phyloP scores from a whole-genome alignment of 2,329 filamentous ascomycete species.

The Fusarium fujikuroi region DNA sequence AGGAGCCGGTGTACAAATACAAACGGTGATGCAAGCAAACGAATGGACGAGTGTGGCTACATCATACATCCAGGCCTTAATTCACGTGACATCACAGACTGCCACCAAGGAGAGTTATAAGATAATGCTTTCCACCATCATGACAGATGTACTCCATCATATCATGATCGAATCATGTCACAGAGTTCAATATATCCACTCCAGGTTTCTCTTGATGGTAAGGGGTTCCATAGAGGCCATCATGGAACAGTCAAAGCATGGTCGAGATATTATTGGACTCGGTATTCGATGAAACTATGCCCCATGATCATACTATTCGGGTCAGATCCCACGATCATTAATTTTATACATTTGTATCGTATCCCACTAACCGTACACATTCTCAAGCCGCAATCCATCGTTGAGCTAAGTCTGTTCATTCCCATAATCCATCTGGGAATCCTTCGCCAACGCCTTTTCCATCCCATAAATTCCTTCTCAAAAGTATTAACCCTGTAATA shows the following conservation, averaged over 20 bases:
- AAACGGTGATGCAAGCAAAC: conserved; percentile 22
- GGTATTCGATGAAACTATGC: background rate
- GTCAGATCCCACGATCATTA: conserved; percentile 16
- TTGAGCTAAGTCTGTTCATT: conserved; percentile 10
- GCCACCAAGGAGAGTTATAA: conserved; percentile 1
- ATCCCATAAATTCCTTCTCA: conserved; percentile 24
- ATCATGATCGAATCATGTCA: background rate
- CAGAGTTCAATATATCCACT: background rate
- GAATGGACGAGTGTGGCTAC: conserved; percentile 30
- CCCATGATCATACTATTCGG: background rate
- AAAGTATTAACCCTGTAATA: conserved; percentile 24
- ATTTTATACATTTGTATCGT: conserved; percentile 41
- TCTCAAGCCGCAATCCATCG: conserved; percentile 23
- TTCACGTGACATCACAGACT: conserved; percentile 32
- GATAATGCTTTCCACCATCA: background rate
- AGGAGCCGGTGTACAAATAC: conserved; percentile 25
- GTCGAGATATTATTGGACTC: background rate
- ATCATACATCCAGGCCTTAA: conserved; percentile 13
- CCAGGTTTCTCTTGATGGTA: background rate
- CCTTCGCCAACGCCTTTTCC: conserved; percentile 37
- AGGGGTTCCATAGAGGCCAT: background rate
- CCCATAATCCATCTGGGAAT: conserved; percentile 4
- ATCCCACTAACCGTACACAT: conserved; percentile 14
- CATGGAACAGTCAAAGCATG: background rate
- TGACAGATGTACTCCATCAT: background rate